These are phyloP conservation scores for Orbilia blumenaviensis DNA, from an alignment of 2,329 filamentous ascomycete genomes.

Conservation along the genomic window DNA sequence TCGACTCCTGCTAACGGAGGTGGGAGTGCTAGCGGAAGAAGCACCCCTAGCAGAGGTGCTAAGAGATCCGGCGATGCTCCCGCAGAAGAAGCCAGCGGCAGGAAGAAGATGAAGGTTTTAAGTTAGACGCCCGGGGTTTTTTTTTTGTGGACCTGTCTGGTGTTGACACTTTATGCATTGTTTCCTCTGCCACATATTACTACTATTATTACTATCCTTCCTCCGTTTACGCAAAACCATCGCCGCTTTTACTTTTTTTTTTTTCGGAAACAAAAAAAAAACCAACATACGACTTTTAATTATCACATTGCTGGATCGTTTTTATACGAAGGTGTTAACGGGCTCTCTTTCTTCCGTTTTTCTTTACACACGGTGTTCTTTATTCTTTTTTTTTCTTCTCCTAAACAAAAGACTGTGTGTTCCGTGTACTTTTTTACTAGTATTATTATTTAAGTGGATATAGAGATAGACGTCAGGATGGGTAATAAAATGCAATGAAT, in stretches of 20 bases:
- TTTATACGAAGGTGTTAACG: conserved; percentile 23
- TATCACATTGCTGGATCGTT: not conserved
- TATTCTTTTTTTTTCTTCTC: not conserved
- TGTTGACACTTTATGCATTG: not conserved
- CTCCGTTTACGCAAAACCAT: too few species aligned
- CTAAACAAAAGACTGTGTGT: not conserved
- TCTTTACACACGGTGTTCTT: not conserved
- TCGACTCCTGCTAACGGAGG: conserved; percentile 41
- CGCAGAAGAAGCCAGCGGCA: conserved; percentile 37
- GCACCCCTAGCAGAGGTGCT: conserved; percentile 42
- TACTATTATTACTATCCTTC: not conserved
- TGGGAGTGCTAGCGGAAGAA: conserved; percentile 40
- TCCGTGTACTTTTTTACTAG: conserved; percentile 2
- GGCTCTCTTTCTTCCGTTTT: not conserved
- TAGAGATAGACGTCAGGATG: not conserved
- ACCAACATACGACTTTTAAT: too few species aligned
- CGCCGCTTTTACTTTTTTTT: not conserved
- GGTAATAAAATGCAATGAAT: not conserved
- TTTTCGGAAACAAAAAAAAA: too few species aligned
- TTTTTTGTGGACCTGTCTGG: too few species aligned
- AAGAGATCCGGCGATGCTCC: conserved; percentile 33
- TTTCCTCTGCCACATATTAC: not conserved
- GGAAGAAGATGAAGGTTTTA: conserved; percentile 46
- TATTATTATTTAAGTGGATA: conserved; percentile 5
- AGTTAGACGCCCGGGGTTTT: too few species aligned